phyloP scores from a whole-genome alignment of 2,329 filamentous ascomycete species.

The Colletotrichum eleusines region DNA sequence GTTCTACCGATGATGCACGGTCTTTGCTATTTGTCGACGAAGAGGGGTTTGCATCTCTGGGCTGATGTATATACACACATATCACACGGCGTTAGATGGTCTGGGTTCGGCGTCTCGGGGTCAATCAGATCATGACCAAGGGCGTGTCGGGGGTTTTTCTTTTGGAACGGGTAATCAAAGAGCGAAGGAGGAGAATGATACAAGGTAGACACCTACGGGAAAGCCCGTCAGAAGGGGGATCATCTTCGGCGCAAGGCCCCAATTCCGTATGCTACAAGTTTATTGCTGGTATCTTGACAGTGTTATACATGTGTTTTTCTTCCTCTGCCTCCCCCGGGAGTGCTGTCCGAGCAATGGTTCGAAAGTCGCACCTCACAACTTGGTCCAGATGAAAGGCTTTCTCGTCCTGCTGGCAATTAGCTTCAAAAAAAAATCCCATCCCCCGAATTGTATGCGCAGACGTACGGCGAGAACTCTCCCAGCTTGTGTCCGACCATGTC shows the following conservation, averaged over 20 bases:
- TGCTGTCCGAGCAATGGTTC: neutral
- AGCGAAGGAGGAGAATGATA: slow-evolving; percentile 4
- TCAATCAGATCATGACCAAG: slow-evolving; percentile 12
- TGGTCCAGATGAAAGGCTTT: slow-evolving; percentile 67
- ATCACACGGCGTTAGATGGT: slow-evolving; percentile 34
- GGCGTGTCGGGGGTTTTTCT: neutral
- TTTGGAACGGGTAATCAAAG: slow-evolving; percentile 10
- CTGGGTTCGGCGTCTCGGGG: slow-evolving; percentile 37
- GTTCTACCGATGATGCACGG: slow-evolving; percentile 79
- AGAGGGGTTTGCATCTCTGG: neutral
- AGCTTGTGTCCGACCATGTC: slow-evolving; percentile 98
- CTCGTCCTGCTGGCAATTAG: slow-evolving; percentile 59
- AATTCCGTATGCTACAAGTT: slow-evolving; percentile 28
- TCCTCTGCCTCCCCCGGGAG: slow-evolving; percentile 9
- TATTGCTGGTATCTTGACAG: slow-evolving; percentile 39
- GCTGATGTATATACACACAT: slow-evolving; percentile 29
- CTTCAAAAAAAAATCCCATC: too few species aligned
- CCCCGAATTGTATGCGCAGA: slow-evolving; percentile 45
- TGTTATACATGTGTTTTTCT: slow-evolving; percentile 36
- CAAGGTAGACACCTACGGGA: slow-evolving; percentile 5
- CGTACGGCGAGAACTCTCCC: slow-evolving; percentile 90
- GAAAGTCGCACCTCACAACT: slow-evolving; percentile 24
- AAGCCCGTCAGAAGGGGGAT: slow-evolving; percentile 9
- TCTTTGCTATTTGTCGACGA: neutral
- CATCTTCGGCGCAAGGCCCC: slow-evolving; percentile 30